A percentile compares a stretch with the other conserved stretches of the same genome.
Conservation (phyloP, 371 early-diverging fungal genomes). For the Smittium culicis region DNA sequence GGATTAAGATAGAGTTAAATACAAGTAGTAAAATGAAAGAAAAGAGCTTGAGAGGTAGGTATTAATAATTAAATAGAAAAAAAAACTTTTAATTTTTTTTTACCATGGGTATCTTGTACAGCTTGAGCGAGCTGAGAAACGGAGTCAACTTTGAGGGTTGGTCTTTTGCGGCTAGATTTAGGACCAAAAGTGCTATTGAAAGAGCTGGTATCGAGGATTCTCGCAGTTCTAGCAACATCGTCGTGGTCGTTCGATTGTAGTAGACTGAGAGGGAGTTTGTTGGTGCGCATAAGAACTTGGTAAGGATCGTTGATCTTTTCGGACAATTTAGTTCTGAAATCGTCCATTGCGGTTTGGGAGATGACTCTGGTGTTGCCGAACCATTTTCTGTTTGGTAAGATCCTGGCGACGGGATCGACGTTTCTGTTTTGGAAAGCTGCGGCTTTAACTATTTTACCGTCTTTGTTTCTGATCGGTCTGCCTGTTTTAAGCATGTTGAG, state of each 20-base stretch:
- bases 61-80: too few species aligned
- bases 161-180: constrained; percentile 88
- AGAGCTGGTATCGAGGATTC: too few species aligned
- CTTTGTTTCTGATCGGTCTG: too few species aligned
- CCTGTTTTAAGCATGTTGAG: constrained; percentile 90
- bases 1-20: too few species aligned
- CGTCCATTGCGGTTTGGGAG: constrained; percentile 78
- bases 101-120: constrained; percentile 50
- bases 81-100: too few species aligned
- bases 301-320: constrained; percentile 87
- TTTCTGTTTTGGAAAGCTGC: constrained; percentile 83
- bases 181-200: constrained; percentile 85
- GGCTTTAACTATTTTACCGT: constrained; percentile 90
- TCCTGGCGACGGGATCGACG: constrained; percentile 63
- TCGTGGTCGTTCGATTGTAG: constrained; percentile 76
- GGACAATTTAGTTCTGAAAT: constrained; percentile 81
- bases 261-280: constrained; percentile 95
- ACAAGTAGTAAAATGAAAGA: too few species aligned
- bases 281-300: too few species aligned
- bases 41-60: too few species aligned
- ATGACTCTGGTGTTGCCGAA: constrained; percentile 95
- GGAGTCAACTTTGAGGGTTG: constrained; percentile 56
- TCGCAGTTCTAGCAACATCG: too few species aligned
- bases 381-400: constrained; percentile 94
- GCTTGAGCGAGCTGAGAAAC: constrained; percentile 71